These are phyloP conservation scores for Penicillium taxi DNA, from an alignment of 495 filamentous ascomycete genomes.

Conservation along the genomic window DNA sequence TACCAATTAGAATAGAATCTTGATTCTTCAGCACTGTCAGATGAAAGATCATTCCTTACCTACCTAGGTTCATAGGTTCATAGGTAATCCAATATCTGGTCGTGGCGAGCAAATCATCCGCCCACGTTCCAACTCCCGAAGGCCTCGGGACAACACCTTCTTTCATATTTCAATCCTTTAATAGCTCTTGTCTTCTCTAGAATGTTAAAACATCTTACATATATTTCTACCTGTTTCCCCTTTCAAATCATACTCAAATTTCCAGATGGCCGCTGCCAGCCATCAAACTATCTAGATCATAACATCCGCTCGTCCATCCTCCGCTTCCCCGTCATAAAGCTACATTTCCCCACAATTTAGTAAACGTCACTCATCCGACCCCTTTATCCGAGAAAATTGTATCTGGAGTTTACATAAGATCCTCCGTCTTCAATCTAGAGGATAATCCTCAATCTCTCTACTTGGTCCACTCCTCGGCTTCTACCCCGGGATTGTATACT, in stretches of 20 bases:
- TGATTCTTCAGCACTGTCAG: no score
- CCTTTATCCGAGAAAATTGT: conserved; percentile 7
- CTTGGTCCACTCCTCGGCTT: conserved; percentile 1
- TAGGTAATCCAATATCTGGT: no score
- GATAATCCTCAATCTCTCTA: not conserved
- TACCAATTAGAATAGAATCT: no score
- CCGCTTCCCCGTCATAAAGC: conserved; percentile 38
- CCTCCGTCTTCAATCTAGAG: no score
- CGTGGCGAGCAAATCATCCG: conserved; percentile 4
- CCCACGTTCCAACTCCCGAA: conserved; percentile 24
- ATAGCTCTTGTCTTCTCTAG: no score
- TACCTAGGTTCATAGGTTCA: no score
- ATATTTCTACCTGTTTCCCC: not conserved
- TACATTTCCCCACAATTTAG: conserved; percentile 19
- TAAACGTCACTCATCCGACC: conserved; percentile 27
- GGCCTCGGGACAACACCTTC: conserved; percentile 18
- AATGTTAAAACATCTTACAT: no score
- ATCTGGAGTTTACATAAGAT: conserved; percentile 1
- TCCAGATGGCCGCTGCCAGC: no score
- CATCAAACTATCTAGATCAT: not conserved
- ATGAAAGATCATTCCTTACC: no score
- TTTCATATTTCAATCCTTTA: conserved; percentile 9
- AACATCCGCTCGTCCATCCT: conserved; percentile 43
- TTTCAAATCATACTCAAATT: conserved; percentile 7
- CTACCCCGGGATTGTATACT: conserved; percentile 21